A percentile compares a stretch with the other conserved stretches of the same genome.
These are phyloP conservation scores for Penicillium maclennaniae DNA, from an alignment of 495 filamentous ascomycete genomes.

Conservation along the genomic window DNA sequence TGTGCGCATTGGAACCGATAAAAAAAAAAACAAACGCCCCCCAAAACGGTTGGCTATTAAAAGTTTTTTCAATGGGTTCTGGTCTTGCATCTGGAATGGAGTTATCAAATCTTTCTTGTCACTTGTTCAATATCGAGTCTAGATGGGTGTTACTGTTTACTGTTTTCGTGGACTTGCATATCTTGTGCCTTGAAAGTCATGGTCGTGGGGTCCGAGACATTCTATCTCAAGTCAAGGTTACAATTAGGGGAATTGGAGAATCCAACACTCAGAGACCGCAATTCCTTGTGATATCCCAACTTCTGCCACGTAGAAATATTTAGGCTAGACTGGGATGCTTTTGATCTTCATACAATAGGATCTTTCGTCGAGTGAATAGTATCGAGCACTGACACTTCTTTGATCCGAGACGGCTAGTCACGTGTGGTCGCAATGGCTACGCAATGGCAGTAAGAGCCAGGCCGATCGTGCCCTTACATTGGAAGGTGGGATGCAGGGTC, in stretches of 20 bases:
- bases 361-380: too few species aligned
- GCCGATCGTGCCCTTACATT: slow-evolving; percentile 3
- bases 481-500: slow-evolving; percentile 3
- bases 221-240: background rate
- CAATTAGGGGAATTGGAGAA: background rate
- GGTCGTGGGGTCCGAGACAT: background rate
- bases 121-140: background rate
- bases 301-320: too few species aligned
- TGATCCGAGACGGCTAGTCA: background rate
- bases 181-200: background rate
- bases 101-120: slow-evolving; percentile 11
- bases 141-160: background rate
- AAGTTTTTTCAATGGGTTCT: slow-evolving; percentile 16
- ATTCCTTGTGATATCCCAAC: too few species aligned
- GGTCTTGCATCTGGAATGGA: slow-evolving; percentile 20
- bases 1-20: slow-evolving; percentile 16
- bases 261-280: background rate
- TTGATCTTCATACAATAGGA: too few species aligned
- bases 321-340: too few species aligned
- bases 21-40: too few species aligned
- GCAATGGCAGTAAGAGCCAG: background rate
- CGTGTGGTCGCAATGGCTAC: background rate
- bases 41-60: background rate
- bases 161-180: background rate
- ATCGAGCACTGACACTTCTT: background rate